Evolutionary conservation across 192 early-diverging fungal genomes (phyloP), one percentile per base, ranked within the genome.

Genomic region (Coemansia sp.): DNA sequence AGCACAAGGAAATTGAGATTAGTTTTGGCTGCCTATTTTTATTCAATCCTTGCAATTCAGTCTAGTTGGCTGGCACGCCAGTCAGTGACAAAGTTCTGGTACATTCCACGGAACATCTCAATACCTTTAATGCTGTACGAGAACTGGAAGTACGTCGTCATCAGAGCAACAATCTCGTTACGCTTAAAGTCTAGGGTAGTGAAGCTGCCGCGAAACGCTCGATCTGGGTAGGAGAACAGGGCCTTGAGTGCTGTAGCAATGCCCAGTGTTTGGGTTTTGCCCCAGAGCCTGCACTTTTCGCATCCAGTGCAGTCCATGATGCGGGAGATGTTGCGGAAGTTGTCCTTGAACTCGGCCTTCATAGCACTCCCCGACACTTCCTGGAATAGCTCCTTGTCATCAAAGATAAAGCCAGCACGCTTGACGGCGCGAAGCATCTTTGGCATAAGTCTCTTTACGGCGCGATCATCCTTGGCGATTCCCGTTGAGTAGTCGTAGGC

Each of bases 281-380:
- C 98, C 98, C 98, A 99, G 33, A 99, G 80, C 42, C 93, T 76
- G 67, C 98, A 99, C 79, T 99, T 99, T 80, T 99, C 95, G 72
- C 98, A 99, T 1, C 91, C 93, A 25, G 97, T 95, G 74, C 98
- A 99, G 82, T 99, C 98, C 96, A 99, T 98, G 74, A 99, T 97
- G 23, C 88, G 77, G 13, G 96, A 93, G 20, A 99, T 90, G 70
- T 99, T 99, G 59, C 98, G 86, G 83, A 99, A 99, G 66, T 89
- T 88, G 28, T 88, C 84, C 72, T 94, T 88, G 75, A 98, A 94
- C 82, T 98, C 93, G 21, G 86, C 70, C 75, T 94, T 93, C 18
- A 97, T 84, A 37, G 67, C 80, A n/a, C 56, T 58, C 0, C 88
- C 84, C n/a, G 80, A 75, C 23, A 82, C 74, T 15, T 90, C 91